These are phyloP conservation scores for Albugo laibachii DNA, from an alignment of 352 stramenopile genomes.

Conservation along the genomic window DNA sequence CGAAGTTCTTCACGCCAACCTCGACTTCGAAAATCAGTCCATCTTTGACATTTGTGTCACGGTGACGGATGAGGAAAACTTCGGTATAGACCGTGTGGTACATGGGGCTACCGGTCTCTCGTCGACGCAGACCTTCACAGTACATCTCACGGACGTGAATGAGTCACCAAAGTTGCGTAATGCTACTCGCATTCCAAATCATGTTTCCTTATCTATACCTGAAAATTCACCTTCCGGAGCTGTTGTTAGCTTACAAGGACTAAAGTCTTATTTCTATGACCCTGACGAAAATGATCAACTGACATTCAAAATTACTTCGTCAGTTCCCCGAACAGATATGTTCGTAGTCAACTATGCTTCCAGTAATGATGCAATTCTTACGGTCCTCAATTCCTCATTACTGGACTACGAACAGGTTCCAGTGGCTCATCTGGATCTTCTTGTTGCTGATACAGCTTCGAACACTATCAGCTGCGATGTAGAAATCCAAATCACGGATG, in stretches of 20 bases:
- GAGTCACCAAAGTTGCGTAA: constrained; percentile 5
- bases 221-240: constrained; percentile 6
- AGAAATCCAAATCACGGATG: constrained; percentile 9
- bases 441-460: constrained; percentile 3
- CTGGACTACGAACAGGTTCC: constrained; percentile 10
- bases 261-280: constrained; percentile 7
- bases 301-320: constrained; percentile 2
- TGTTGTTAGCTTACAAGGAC: background rate
- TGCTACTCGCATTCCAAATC: constrained; percentile 1
- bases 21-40: constrained; percentile 20
- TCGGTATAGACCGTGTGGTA: no score
- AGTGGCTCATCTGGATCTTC: constrained; percentile 2
- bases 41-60: constrained; percentile 18
- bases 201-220: constrained; percentile 2
- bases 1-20: constrained; percentile 14
- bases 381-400: background rate
- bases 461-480: constrained; percentile 7
- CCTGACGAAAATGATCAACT: constrained; percentile 8
- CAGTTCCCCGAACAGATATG: constrained; percentile 1
- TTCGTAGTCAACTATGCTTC: constrained; percentile 2
- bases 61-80: constrained; percentile 12
- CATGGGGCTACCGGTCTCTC: no score
- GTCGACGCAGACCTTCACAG: background rate
- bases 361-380: background rate
- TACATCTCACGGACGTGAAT: constrained; percentile 11